Conservation (phyloP, 352 stramenopile genomes). For the Globisporangium cylindrosporum region DNA sequence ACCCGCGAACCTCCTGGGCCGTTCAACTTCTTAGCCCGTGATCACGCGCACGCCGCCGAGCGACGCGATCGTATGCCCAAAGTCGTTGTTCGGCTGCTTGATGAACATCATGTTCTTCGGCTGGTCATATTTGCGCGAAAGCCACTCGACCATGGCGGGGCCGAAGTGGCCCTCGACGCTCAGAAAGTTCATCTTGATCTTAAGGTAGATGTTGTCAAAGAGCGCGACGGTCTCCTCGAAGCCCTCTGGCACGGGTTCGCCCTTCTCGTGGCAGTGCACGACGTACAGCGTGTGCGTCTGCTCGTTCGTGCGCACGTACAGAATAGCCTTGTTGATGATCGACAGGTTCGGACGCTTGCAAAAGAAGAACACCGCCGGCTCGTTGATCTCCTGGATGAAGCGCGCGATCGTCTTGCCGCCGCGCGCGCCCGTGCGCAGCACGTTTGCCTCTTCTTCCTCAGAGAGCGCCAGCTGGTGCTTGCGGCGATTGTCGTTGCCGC, state of each 20-base stretch:
- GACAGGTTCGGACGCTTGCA: constrained; percentile 91
- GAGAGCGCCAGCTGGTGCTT: constrained; percentile 24
- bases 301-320: constrained; percentile 94
- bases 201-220: constrained; percentile 94
- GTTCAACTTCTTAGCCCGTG: constrained; percentile 47
- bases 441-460: constrained; percentile 45
- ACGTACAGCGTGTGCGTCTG: constrained; percentile 91
- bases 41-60: constrained; percentile 92
- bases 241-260: constrained; percentile 50
- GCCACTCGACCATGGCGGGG: constrained; percentile 90
- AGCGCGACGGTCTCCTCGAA: constrained; percentile 88
- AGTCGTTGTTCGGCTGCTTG: constrained; percentile 93
- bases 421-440: constrained; percentile 68
- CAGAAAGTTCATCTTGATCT: constrained; percentile 93
- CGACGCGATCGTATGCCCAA: constrained; percentile 90
- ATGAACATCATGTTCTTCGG: constrained; percentile 97
- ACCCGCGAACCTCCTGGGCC: neutral
- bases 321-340: constrained; percentile 94
- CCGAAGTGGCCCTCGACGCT: constrained; percentile 85
- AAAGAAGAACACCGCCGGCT: constrained; percentile 93
- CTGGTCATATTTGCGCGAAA: constrained; percentile 86
- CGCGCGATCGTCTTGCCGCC: constrained; percentile 84
- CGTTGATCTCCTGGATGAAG: constrained; percentile 83
- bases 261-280: constrained; percentile 85
- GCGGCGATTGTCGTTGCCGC: constrained; percentile 20